A percentile compares a stretch with the other conserved stretches of the same genome.
phyloP scores from a whole-genome alignment of 805 yeast species.

The Ogataea sp. region DNA sequence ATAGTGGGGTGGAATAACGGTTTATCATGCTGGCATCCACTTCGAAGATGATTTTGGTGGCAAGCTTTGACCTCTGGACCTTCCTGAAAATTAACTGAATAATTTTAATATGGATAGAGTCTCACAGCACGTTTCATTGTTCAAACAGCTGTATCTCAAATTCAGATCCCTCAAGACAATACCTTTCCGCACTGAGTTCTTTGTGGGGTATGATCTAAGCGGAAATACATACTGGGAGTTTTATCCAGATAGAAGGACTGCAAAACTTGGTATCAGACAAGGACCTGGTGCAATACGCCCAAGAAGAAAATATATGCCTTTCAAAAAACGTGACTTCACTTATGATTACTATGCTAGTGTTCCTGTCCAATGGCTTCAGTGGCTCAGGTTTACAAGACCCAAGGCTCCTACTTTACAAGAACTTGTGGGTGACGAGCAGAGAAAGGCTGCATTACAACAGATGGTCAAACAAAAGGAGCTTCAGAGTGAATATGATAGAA shows the following conservation, averaged over 20 bases:
- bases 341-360: slow-evolving; percentile 52
- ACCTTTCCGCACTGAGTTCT: slow-evolving; percentile 65
- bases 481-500: slow-evolving; percentile 21
- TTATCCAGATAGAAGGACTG: slow-evolving; percentile 38
- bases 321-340: slow-evolving; percentile 34
- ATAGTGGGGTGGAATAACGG: too few species aligned
- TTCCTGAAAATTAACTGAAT: too few species aligned
- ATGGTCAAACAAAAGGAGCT: slow-evolving; percentile 40
- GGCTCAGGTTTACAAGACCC: slow-evolving; percentile 62
- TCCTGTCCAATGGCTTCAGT: slow-evolving; percentile 73
- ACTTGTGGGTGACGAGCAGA: slow-evolving; percentile 44
- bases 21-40: too few species aligned
- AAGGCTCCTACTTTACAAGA: slow-evolving; percentile 58
- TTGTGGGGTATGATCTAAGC: slow-evolving; percentile 69
- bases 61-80: too few species aligned
- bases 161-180: slow-evolving; percentile 56
- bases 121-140: slow-evolving; percentile 37
- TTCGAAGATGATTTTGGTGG: too few species aligned
- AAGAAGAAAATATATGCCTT: slow-evolving; percentile 59
- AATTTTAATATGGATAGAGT: slow-evolving; percentile 52
- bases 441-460: slow-evolving; percentile 45
- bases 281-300: slow-evolving; percentile 28
- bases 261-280: background rate
- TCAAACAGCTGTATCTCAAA: slow-evolving; percentile 41
- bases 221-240: slow-evolving; percentile 88